Conservation (phyloP, 768 basidiomycete genomes). For the Phylloporus arenicola region DNA sequence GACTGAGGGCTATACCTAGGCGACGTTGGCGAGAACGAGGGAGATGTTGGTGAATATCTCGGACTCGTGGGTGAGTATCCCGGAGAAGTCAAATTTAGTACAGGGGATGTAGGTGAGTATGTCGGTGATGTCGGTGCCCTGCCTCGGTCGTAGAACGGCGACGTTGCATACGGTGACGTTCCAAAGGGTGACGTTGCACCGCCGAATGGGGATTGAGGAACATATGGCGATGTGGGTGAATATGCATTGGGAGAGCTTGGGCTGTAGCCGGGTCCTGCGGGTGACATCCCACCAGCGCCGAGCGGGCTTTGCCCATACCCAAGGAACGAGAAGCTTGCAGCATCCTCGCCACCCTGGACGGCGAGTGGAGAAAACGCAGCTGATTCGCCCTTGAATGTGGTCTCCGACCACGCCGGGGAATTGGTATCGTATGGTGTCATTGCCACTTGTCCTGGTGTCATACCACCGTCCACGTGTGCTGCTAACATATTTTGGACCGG, state of each 20-base stretch:
- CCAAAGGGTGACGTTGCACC: constrained; percentile 82
- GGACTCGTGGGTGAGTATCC: constrained; percentile 66
- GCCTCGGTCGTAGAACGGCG: constrained; percentile 72
- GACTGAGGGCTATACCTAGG: constrained; percentile 85
- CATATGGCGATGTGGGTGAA: constrained; percentile 86
- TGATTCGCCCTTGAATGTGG: constrained; percentile 72
- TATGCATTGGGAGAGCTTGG: constrained; percentile 89
- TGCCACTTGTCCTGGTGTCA: constrained; percentile 86
- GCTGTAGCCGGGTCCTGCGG: constrained; percentile 81
- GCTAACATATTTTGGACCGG: constrained; percentile 79
- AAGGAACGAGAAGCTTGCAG: constrained; percentile 66
- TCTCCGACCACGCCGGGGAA: constrained; percentile 79
- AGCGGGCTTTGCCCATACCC: constrained; percentile 83
- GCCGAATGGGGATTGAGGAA: constrained; percentile 76
- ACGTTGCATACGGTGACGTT: constrained; percentile 75
- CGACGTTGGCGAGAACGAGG: constrained; percentile 80
- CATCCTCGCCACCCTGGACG: constrained; percentile 79
- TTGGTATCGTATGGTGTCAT: constrained; percentile 97
- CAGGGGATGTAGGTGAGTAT: constrained; percentile 85
- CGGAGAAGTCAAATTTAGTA: constrained; percentile 76
- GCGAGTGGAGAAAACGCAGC: constrained; percentile 95
- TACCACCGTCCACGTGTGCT: constrained; percentile 76
- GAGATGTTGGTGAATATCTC: constrained; percentile 80
- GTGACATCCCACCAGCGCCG: constrained; percentile 84
- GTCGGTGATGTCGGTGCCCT: constrained; percentile 72